Conservation (phyloP, 495 filamentous ascomycete species). For the Xylaria bambusicola region DNA sequence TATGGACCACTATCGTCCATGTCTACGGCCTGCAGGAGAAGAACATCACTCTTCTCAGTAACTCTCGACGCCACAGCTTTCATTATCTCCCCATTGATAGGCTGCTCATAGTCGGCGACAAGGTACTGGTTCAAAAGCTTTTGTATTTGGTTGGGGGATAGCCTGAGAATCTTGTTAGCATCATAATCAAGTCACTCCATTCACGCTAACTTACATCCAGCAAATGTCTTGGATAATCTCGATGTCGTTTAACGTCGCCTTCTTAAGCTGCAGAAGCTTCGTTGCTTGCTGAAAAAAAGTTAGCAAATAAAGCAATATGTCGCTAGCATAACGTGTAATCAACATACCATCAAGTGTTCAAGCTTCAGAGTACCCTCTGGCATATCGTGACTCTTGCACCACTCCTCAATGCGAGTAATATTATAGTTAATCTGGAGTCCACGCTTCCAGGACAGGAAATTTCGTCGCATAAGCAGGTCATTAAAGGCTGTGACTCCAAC, state of each 20-base stretch:
- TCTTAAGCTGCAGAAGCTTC: conserved; percentile 97
- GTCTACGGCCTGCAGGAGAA: conserved; percentile 89
- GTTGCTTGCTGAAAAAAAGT: conserved; percentile 77
- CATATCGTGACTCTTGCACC: conserved; percentile 99
- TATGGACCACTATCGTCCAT: conserved; percentile 99
- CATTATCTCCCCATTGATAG: conserved; percentile 99
- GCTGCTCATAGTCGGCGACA: conserved; percentile 98
- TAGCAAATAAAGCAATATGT: conserved; percentile 18
- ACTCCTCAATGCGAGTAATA: conserved; percentile 98
- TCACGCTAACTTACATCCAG: conserved; percentile 79
- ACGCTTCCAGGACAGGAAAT: conserved; percentile 99
- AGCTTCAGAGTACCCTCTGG: conserved; percentile 96
- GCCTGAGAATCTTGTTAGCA: conserved; percentile 50
- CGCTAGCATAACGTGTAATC: not conserved
- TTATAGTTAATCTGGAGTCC: conserved; percentile 99
- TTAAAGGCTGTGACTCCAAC: conserved; percentile 99
- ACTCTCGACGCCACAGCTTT: conserved; percentile 97
- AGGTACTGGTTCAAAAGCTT: conserved; percentile 99
- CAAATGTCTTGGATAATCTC: conserved; percentile 99
- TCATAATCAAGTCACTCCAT: not conserved
- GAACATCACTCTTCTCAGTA: conserved; percentile 96
- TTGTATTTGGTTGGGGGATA: conserved; percentile 98
- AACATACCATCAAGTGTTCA: conserved; percentile 93
- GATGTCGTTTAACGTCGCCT: conserved; percentile 97
- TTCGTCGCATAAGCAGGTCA: conserved; percentile 94